Conservation (phyloP, 352 stramenopile genomes). For the Pythium utonaiense region DNA sequence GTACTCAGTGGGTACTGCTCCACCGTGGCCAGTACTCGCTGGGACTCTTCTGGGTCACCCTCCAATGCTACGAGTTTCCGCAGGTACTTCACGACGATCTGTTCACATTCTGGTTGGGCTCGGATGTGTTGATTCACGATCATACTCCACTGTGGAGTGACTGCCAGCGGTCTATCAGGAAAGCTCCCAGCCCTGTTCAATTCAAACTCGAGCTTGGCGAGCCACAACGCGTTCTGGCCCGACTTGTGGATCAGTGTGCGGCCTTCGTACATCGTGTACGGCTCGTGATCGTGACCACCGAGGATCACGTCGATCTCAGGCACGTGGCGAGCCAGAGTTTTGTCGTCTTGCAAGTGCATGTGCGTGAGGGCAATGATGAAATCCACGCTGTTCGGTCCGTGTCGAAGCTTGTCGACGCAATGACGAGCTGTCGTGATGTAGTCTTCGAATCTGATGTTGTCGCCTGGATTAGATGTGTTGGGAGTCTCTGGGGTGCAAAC, state of each 20-base stretch:
- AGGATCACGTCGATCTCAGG: slow-evolving; percentile 82
- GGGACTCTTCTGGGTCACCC: slow-evolving; percentile 27
- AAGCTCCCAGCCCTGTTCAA: slow-evolving; percentile 34
- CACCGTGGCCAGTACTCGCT: slow-evolving; percentile 48
- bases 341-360: slow-evolving; percentile 70
- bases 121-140: slow-evolving; percentile 55
- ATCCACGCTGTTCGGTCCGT: slow-evolving; percentile 42
- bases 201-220: slow-evolving; percentile 74
- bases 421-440: slow-evolving; percentile 35
- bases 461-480: slow-evolving; percentile 26
- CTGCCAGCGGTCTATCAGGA: slow-evolving; percentile 35
- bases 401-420: slow-evolving; percentile 56
- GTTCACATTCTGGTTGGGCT: slow-evolving; percentile 49
- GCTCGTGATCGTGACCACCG: slow-evolving; percentile 90
- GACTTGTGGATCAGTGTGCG: slow-evolving; percentile 88
- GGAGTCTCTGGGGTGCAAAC: slow-evolving; percentile 68
- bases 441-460: slow-evolving; percentile 48
- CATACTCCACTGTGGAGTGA: slow-evolving; percentile 81
- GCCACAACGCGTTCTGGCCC: slow-evolving; percentile 85
- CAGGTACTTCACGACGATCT: slow-evolving; percentile 72
- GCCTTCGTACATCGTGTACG: slow-evolving; percentile 75
- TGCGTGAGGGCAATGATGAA: slow-evolving; percentile 87
- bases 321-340: slow-evolving; percentile 48
- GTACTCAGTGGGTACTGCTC: slow-evolving; percentile 52
- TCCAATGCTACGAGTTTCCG: slow-evolving; percentile 31